Evolutionary conservation across 768 basidiomycete genomes (phyloP).

Genomic region (Tulasnella sp.): DNA sequence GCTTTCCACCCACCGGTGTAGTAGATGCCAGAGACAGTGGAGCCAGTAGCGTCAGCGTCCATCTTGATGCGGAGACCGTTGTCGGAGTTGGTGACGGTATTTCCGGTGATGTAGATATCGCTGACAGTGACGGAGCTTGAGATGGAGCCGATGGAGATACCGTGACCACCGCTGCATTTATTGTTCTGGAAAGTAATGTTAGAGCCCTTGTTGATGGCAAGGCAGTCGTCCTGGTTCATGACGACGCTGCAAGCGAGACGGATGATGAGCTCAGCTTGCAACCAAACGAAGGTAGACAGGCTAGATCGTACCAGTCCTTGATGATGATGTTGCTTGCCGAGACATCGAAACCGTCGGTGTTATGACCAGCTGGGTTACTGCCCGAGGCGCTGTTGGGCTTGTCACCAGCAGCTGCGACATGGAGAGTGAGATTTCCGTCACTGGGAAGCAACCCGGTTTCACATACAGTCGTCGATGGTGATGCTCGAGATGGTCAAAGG

Average conservation of each 20-base stretch:
- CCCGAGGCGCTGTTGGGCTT: constrained; percentile 51
- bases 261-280: neutral
- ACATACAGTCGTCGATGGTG: constrained; percentile 56
- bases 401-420: constrained; percentile 50
- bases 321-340: constrained; percentile 31
- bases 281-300: neutral
- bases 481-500: constrained; percentile 46
- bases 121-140: constrained; percentile 47
- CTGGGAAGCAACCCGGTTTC: neutral
- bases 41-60: constrained; percentile 31
- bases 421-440: neutral
- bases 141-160: constrained; percentile 63
- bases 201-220: constrained; percentile 43
- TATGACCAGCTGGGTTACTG: constrained; percentile 44
- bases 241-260: constrained; percentile 26
- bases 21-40: constrained; percentile 32
- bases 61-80: constrained; percentile 52
- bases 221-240: constrained; percentile 54
- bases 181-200: constrained; percentile 46
- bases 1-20: constrained; percentile 24
- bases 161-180: constrained; percentile 57
- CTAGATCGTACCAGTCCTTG: constrained; percentile 24
- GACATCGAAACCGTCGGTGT: constrained; percentile 37
- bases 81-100: constrained; percentile 52
- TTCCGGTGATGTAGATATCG: constrained; percentile 48